These are phyloP conservation scores for Amyloporia xantha DNA, from an alignment of 768 basidiomycete species.

Conservation along the genomic window DNA sequence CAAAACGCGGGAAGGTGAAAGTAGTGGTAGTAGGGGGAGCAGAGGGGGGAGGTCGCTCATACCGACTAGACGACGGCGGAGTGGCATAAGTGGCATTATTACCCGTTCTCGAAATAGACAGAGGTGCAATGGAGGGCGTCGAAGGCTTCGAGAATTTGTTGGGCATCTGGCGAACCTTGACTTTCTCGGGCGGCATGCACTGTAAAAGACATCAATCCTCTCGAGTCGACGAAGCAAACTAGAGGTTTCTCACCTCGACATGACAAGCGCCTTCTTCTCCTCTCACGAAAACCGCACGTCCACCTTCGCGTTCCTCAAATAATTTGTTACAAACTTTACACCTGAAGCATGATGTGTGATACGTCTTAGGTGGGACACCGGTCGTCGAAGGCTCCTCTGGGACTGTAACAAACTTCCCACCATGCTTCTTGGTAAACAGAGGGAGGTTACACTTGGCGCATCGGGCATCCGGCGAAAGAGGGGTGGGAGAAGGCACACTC, in stretches of 20 bases:
- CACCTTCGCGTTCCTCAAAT: constrained; percentile 55
- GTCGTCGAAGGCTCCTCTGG: constrained; percentile 40
- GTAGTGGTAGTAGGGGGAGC: constrained; percentile 29
- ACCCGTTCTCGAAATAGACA: constrained; percentile 12
- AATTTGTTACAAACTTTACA: constrained; percentile 58
- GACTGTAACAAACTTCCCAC: constrained; percentile 66
- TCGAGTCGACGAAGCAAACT: not conserved
- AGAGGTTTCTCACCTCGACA: constrained; percentile 40
- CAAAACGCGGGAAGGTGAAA: constrained; percentile 45
- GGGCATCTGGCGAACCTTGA: constrained; percentile 27
- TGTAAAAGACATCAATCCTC: constrained; percentile 15
- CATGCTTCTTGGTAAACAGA: constrained; percentile 51
- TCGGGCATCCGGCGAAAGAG: constrained; percentile 32
- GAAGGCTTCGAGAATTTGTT: constrained; percentile 9
- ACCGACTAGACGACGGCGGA: constrained; percentile 29
- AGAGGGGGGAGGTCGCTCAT: constrained; percentile 33
- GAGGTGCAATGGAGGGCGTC: constrained; percentile 9
- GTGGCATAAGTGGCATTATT: constrained; percentile 18
- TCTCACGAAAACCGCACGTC: constrained; percentile 67
- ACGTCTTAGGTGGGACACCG: constrained; percentile 46
- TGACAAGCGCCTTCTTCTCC: constrained; percentile 64
- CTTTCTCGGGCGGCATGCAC: constrained; percentile 42
- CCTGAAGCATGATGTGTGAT: constrained; percentile 72
- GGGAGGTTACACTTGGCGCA: constrained; percentile 57
- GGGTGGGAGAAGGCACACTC: constrained; percentile 24